A percentile compares a stretch with the other conserved stretches of the same genome.
phyloP scores from a whole-genome alignment of 768 basidiomycete genomes.

The Leucosporidium yakuticum region DNA sequence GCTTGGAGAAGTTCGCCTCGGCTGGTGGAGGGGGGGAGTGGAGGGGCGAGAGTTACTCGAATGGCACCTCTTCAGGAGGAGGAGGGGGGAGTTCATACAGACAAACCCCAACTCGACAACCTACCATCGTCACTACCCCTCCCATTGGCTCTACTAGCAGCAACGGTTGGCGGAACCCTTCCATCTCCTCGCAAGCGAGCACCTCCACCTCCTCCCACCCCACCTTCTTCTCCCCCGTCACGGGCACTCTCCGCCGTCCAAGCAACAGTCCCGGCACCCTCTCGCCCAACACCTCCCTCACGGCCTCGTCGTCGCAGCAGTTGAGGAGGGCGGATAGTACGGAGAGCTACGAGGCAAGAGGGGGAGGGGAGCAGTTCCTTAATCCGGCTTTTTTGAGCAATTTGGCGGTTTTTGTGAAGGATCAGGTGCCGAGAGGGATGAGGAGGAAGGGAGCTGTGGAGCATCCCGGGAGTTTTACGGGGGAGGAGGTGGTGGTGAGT shows the following conservation, averaged over 20 bases:
- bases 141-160: conserved; percentile 11
- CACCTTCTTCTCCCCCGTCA: conserved; percentile 1
- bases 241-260: neutral
- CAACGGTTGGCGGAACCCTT: too few relatives aligned
- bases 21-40: neutral
- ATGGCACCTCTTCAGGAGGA: neutral
- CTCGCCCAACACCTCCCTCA: conserved; percentile 8
- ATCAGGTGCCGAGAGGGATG: conserved; percentile 76
- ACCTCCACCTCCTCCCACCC: neutral
- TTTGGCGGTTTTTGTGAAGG: conserved; percentile 78
- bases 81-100: neutral
- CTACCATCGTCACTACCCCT: conserved; percentile 25
- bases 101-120: conserved; percentile 1
- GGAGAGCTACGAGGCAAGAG: neutral
- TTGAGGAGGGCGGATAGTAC: neutral
- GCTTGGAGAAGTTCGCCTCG: neutral
- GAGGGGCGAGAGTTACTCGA: neutral
- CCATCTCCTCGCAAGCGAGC: too few relatives aligned
- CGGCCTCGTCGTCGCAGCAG: neutral
- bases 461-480: conserved; percentile 84
- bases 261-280: conserved; percentile 1
- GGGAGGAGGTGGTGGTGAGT: conserved; percentile 80
- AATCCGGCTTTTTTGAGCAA: conserved; percentile 82
- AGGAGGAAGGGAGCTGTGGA: conserved; percentile 92
- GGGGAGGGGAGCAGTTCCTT: conserved; percentile 41